A percentile compares a stretch with the other conserved stretches of the same genome.
phyloP scores from a whole-genome alignment of 139 green algal genomes.

The Coelastrella sp. region DNA sequence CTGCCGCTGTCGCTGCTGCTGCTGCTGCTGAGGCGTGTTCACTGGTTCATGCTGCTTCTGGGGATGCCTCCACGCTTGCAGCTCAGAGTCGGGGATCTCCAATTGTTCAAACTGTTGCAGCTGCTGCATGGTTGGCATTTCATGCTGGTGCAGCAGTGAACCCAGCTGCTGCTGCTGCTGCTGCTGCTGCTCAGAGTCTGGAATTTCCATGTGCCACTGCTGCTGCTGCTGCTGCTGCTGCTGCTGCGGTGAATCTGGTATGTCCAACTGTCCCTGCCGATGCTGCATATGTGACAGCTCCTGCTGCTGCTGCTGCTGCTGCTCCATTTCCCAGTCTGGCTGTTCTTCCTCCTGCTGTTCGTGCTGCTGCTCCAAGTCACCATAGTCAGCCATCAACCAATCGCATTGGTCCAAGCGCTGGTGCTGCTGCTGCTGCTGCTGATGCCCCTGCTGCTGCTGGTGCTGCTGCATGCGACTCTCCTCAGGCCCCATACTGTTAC shows the following conservation, averaged over 20 bases:
- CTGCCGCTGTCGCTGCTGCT: background rate
- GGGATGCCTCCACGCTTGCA: background rate
- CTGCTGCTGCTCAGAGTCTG: background rate
- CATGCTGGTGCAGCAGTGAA: background rate
- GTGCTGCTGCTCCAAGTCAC: background rate
- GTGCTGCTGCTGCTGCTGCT: too few species aligned
- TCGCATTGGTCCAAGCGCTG: too few species aligned
- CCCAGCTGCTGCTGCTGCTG: background rate
- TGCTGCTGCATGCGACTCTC: background rate
- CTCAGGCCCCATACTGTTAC: background rate
- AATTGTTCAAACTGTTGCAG: too few species aligned
- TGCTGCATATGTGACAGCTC: background rate
- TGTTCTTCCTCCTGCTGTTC: background rate
- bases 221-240: background rate
- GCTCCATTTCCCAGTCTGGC: too few species aligned
- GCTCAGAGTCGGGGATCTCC: too few species aligned
- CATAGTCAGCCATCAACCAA: too few species aligned
- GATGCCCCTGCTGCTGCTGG: too few species aligned
- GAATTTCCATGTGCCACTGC: background rate
- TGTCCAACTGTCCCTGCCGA: too few species aligned
- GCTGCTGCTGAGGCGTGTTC: background rate
- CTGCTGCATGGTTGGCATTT: too few species aligned
- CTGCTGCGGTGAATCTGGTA: background rate
- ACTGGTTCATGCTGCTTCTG: background rate
- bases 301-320: too few species aligned